Conservation (phyloP, 129 eudicot genomes). For the Glebionis coronaria region DNA sequence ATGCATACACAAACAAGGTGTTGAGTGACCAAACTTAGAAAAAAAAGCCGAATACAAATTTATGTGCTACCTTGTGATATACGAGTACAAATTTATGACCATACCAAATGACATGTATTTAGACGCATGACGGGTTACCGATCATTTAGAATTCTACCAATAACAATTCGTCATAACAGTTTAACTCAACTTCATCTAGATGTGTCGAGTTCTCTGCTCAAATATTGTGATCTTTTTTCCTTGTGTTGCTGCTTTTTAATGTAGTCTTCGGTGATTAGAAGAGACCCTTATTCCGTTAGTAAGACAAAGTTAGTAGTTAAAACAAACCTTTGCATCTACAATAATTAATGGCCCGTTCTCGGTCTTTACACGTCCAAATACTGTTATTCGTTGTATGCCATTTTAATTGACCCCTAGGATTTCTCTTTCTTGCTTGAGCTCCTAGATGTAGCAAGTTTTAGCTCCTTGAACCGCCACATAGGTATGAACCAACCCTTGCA, state of each 20-base stretch:
- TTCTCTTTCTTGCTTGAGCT: slow-evolving; percentile 78
- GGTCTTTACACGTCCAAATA: slow-evolving; percentile 90
- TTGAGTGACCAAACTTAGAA: too few species aligned
- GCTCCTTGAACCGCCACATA: slow-evolving; percentile 93
- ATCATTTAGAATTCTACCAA: not conserved
- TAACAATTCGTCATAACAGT: not conserved
- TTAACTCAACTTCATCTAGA: too few species aligned
- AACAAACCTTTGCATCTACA: slow-evolving; percentile 74
- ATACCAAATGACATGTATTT: not conserved
- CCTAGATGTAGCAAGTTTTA: slow-evolving; percentile 90
- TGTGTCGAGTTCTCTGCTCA: too few species aligned
- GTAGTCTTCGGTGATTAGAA: not conserved
- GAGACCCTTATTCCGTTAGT: not conserved
- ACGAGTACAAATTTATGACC: not conserved
- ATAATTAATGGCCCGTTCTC: slow-evolving; percentile 80
- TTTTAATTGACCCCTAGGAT: slow-evolving; percentile 69
- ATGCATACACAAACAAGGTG: too few species aligned
- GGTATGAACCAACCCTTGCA: slow-evolving; percentile 95
- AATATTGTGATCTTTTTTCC: not conserved
- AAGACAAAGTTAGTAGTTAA: not conserved
- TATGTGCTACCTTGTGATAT: too few species aligned
- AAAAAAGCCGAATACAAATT: too few species aligned
- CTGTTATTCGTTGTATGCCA: too few species aligned
- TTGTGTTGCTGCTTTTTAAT: not conserved
- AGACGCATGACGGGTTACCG: not conserved